Conservation (phyloP, 257 asterid genomes). For the Scutellaria galericulata region DNA sequence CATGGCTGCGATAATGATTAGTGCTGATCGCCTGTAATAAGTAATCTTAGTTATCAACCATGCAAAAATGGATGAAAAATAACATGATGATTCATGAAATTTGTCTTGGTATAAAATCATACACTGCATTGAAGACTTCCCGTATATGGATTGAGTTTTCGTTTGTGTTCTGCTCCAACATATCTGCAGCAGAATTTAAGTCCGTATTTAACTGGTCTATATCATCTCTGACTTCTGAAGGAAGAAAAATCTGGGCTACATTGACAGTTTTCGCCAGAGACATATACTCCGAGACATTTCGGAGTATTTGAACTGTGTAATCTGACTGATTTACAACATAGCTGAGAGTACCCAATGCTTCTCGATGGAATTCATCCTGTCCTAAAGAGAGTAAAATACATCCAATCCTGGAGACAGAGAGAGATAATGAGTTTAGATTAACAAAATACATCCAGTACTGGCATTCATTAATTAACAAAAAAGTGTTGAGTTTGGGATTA, state of each 20-base stretch:
- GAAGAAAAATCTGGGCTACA: conserved; percentile 80
- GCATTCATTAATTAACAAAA: not conserved
- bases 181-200: conserved; percentile 68
- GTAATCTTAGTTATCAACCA: conserved; percentile 16
- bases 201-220: conserved; percentile 70
- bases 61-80: not conserved
- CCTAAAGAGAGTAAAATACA: conserved; percentile 86
- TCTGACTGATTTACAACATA: conserved; percentile 90
- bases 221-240: conserved; percentile 66
- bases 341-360: conserved; percentile 66
- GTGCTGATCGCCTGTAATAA: conserved; percentile 63
- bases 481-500: conserved; percentile 36
- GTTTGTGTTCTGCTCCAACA: conserved; percentile 61
- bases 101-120: conserved; percentile 40
- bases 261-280: conserved; percentile 72
- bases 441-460: too few relatives aligned
- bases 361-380: conserved; percentile 70
- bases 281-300: conserved; percentile 74
- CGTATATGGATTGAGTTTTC: conserved; percentile 64
- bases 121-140: conserved; percentile 68
- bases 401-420: conserved; percentile 61
- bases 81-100: not conserved
- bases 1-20: conserved; percentile 64
- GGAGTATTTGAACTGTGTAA: conserved; percentile 72
- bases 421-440: not conserved